Evolutionary conservation across 345 rosid genomes (phyloP).

Genomic region (Euphorbia peplus): DNA sequence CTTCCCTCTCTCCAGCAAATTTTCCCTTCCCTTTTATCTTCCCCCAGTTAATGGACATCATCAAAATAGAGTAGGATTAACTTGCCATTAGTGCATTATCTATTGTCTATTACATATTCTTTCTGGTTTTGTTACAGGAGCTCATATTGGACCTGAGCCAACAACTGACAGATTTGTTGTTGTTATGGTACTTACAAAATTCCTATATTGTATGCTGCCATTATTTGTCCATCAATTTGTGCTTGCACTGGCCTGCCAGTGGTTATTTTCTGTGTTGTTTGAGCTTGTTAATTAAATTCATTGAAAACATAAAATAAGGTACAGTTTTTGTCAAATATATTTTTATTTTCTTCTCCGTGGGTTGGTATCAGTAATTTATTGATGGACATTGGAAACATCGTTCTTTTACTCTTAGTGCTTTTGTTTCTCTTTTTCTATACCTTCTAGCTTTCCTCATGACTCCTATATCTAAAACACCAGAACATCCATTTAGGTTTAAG

Average conservation of each 20-base stretch:
- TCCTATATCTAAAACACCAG: background rate
- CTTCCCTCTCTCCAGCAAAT: background rate
- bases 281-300: background rate
- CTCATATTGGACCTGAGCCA: slow-evolving; percentile 98
- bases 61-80: background rate
- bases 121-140: slow-evolving; percentile 52
- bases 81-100: background rate
- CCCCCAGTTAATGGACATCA: no score
- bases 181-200: slow-evolving; percentile 62
- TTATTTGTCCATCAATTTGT: background rate
- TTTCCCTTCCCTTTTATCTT: background rate
- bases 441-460: background rate
- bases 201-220: background rate
- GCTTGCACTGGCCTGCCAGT: background rate
- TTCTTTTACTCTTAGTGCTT: background rate
- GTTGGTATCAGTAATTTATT: background rate
- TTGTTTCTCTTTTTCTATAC: background rate
- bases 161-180: slow-evolving; percentile 98
- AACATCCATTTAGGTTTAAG: background rate
- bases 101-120: background rate
- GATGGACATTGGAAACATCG: background rate
- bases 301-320: background rate
- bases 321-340: background rate
- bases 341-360: background rate
- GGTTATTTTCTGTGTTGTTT: background rate